Percentiles rank a stretch among this genome's conserved stretches.
phyloP scores from a whole-genome alignment of 2,329 filamentous ascomycete species.

The Penicillium sp. region DNA sequence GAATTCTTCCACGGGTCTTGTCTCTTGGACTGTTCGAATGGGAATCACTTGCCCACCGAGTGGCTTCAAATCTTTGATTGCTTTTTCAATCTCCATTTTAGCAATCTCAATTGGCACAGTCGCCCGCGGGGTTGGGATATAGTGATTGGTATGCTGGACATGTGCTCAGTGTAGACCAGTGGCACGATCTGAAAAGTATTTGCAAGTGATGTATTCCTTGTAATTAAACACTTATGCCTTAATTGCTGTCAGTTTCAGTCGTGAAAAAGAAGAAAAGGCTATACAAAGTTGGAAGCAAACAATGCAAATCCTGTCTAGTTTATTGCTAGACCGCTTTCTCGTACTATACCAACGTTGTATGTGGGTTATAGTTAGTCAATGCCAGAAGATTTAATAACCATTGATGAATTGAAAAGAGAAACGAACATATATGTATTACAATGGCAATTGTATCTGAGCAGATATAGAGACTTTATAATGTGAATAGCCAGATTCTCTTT shows the following conservation, averaged over 20 bases:
- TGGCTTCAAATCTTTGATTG: slow-evolving; percentile 30
- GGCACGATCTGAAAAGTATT: background rate
- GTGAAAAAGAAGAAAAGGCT: background rate
- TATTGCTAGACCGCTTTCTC: background rate
- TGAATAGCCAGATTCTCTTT: no score
- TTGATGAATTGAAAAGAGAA: no score
- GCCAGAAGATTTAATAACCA: no score
- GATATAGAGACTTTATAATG: no score
- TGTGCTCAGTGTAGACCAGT: background rate
- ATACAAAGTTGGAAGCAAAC: slow-evolving; percentile 9
- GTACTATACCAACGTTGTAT: no score
- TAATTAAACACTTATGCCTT: no score
- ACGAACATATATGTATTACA: no score
- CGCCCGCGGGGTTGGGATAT: background rate
- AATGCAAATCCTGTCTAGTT: background rate
- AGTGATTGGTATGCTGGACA: background rate
- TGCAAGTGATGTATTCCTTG: background rate
- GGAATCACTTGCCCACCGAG: slow-evolving; percentile 38
- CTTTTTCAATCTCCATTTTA: slow-evolving; percentile 25
- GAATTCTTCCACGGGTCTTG: slow-evolving; percentile 40
- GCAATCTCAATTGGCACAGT: background rate
- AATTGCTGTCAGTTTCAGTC: background rate
- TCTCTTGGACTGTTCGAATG: slow-evolving; percentile 47
- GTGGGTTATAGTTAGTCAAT: no score
- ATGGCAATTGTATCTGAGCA: no score